Base-by-base conservation (phyloP, 352 stramenopile species). In the Aphanomyces euteiches region DNA sequence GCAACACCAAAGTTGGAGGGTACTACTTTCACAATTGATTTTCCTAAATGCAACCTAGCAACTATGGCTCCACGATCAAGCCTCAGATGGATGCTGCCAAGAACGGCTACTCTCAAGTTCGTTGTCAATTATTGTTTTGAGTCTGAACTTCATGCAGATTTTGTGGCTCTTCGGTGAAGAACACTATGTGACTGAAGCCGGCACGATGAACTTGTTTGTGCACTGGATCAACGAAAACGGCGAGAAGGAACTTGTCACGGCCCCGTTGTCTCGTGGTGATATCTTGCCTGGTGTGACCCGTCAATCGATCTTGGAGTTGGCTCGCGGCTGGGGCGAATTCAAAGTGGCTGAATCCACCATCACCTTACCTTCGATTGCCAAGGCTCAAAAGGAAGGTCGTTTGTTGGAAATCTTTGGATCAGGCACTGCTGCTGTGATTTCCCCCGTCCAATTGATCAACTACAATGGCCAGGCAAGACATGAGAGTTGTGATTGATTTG, bases 141-240 rank as follows among this genome's bases (percentile, higher is more conserved):
- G 17, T 17, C 19, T 58, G 50, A 58, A 17, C 8, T 12, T 19
- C 28, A n/a, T 7, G 28, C 43, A 92, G 81, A 94, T 92, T 74
- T 79, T 99, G 60, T 99, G 96, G 96, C 82, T 98, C 67, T 98
- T 98, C 78, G 95, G 96, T 10, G 83, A 94, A 0, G 87, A 99
- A 56, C 82, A 98, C 69, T 79, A 91, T 34, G 87, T 95, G 61
- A 95, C 87, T 3, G 87, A 95, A 73, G 87, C 91, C 19, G 96
- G 96, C 58, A 96, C 96, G 3, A 99, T 99, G 97, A 99, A 99
- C 82, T 82, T 99, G 47, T 99, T 99, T 76, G 92, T 99, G 74
- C 89, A 98, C 74, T 94, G 93, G 81, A 83, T 85, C 58, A 98
- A 98, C 73, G 87, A 97, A 66, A 75, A 97, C 5, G 92, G 89